Evolutionary conservation across 176 grass and related monocot genomes (phyloP).

Genomic region (Melocanna baccifera): DNA sequence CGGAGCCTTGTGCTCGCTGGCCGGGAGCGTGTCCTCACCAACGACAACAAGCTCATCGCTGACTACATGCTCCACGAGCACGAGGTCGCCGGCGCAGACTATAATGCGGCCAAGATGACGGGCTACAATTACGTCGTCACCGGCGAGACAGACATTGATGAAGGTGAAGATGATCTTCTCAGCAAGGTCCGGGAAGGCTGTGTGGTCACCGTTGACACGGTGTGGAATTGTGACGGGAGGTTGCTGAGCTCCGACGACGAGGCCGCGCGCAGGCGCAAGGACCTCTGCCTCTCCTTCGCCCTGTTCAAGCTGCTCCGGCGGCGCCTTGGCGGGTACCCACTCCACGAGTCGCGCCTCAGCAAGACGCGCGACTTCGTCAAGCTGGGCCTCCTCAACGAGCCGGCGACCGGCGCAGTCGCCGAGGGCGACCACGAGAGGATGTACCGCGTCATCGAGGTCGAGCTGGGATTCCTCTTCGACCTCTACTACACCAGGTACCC

Average conservation of each 20-base stretch:
- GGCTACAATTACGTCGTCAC: not conserved
- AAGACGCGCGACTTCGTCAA: conserved; percentile 10
- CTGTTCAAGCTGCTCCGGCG: conserved; percentile 24
- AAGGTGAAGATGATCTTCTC: too few species aligned
- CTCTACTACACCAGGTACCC: conserved; percentile 26
- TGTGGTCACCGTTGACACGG: not conserved
- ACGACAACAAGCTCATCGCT: conserved; percentile 8
- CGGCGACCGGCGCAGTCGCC: not conserved
- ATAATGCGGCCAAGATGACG: not conserved
- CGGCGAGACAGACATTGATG: not conserved
- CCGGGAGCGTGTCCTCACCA: not conserved
- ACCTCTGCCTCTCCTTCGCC: conserved; percentile 4
- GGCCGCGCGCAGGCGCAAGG: not conserved
- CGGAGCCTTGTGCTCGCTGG: not conserved
- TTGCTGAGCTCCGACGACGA: not conserved
- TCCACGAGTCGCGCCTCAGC: not conserved
- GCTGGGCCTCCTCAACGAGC: not conserved
- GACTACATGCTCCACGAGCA: conserved; percentile 10
- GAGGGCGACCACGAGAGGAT: not conserved
- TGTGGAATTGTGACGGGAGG: not conserved
- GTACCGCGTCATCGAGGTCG: conserved; percentile 10
- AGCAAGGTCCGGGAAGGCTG: too few species aligned
- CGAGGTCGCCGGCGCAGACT: not conserved
- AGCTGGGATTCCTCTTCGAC: conserved; percentile 19
- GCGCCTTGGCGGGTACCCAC: not conserved